Evolutionary conservation across 352 stramenopile genomes (phyloP).

Genomic region (Phytophthora constricta): DNA sequence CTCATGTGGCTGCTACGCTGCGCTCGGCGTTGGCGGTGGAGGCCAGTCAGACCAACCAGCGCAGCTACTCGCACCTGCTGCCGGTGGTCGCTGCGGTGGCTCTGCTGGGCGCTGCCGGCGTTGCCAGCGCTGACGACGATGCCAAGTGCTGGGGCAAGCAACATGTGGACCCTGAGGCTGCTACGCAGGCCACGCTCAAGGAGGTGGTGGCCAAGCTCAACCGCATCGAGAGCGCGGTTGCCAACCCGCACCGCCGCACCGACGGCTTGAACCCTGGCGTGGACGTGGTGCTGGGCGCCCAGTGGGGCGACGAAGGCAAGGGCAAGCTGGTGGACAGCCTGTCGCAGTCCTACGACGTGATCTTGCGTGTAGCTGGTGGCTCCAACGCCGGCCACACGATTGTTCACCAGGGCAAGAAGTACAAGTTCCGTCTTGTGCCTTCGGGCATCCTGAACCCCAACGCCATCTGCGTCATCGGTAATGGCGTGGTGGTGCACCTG

Average conservation of each 20-base stretch:
- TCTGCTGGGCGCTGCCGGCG: slow-evolving; percentile 40
- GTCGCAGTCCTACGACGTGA: slow-evolving; percentile 96
- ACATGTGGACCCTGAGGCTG: slow-evolving; percentile 53
- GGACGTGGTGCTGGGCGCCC: slow-evolving; percentile 96
- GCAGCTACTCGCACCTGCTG: slow-evolving; percentile 24
- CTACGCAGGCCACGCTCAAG: slow-evolving; percentile 77
- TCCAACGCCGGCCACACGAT: slow-evolving; percentile 99
- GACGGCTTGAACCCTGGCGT: slow-evolving; percentile 75
- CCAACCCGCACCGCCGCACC: slow-evolving; percentile 78
- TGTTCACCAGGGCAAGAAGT: slow-evolving; percentile 97
- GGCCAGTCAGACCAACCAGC: slow-evolving; percentile 38
- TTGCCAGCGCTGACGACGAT: slow-evolving; percentile 29
- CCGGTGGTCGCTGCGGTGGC: slow-evolving; percentile 30
- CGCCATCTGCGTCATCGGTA: slow-evolving; percentile 97
- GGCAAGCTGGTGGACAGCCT: slow-evolving; percentile 98
- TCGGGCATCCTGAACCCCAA: slow-evolving; percentile 97
- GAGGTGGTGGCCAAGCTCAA: slow-evolving; percentile 89
- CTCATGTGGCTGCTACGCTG: slow-evolving; percentile 44
- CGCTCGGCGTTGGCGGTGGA: slow-evolving; percentile 55
- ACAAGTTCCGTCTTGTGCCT: slow-evolving; percentile 99
- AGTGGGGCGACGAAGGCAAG: slow-evolving; percentile 99
- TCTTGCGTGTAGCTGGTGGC: slow-evolving; percentile 96
- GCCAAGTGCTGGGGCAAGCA: slow-evolving; percentile 48
- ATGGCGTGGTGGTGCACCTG: slow-evolving; percentile 98
- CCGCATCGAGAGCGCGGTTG: slow-evolving; percentile 86